Evolutionary conservation across 345 rosid genomes (phyloP).

Genomic region (Turnera subulata): DNA sequence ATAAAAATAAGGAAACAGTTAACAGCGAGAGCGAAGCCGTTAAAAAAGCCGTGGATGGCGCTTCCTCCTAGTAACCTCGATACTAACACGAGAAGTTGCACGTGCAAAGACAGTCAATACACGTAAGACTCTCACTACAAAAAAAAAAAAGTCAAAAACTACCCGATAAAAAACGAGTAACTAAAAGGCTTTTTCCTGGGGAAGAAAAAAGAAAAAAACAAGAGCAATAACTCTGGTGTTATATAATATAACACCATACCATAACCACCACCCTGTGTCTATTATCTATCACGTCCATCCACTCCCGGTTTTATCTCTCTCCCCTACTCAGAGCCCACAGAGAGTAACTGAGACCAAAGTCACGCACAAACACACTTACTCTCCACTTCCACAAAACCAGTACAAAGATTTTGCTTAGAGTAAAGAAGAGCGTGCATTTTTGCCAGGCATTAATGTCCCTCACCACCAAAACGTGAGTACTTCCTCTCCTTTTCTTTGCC

Average conservation of each 20-base stretch:
- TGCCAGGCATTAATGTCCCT: constrained; percentile 28
- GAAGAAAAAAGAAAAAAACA: not conserved
- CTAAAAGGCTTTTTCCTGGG: too few species aligned
- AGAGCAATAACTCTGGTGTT: not conserved
- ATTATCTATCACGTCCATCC: constrained; percentile 6
- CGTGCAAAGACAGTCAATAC: constrained; percentile 50
- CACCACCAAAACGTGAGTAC: constrained; percentile 34
- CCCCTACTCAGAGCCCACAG: constrained; percentile 11
- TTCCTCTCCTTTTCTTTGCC: not conserved
- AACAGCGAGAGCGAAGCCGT: constrained; percentile 46
- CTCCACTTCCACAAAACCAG: constrained; percentile 6
- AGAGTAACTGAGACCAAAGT: constrained; percentile 1
- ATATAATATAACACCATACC: constrained; percentile 11
- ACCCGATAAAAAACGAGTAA: not conserved
- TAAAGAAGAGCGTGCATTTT: constrained; percentile 5
- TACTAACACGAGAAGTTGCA: constrained; percentile 43
- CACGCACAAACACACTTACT: not conserved
- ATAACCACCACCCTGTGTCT: constrained; percentile 1
- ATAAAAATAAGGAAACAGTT: too few species aligned
- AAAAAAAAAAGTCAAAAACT: not conserved
- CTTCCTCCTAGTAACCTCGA: constrained; percentile 36
- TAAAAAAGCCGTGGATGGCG: constrained; percentile 50
- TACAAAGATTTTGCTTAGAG: constrained; percentile 1
- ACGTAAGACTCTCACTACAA: constrained; percentile 11
- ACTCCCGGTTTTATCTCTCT: constrained; percentile 17